Percentiles rank a stretch among this genome's conserved stretches.
Conservation (phyloP, 257 asterid genomes). For the Nicotiana benthamiana region DNA sequence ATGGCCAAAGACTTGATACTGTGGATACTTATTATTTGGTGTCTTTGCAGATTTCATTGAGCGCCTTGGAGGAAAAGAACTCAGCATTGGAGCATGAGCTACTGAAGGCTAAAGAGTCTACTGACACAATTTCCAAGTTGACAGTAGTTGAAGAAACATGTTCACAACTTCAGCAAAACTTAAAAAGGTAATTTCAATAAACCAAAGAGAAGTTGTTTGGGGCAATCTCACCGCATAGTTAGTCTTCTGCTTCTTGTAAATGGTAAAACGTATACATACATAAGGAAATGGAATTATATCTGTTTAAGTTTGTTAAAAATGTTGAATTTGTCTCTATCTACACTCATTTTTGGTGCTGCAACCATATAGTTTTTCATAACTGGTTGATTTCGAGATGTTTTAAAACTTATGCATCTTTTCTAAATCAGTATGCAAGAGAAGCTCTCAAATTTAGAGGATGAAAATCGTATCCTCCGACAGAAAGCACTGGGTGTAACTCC, state of each 20-base stretch:
- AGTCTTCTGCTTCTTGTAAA: not conserved
- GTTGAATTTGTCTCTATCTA: not conserved
- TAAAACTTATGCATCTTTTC: slow-evolving; percentile 11
- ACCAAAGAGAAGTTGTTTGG: slow-evolving; percentile 6
- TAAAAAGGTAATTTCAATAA: slow-evolving; percentile 50
- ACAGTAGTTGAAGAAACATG: slow-evolving; percentile 67
- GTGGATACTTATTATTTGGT: slow-evolving; percentile 9
- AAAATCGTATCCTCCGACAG: slow-evolving; percentile 75
- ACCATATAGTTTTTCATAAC: slow-evolving; percentile 11
- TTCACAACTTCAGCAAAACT: slow-evolving; percentile 55
- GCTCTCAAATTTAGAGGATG: slow-evolving; percentile 58
- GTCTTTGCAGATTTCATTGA: slow-evolving; percentile 54
- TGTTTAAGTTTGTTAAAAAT: slow-evolving; percentile 3
- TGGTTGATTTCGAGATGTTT: not conserved
- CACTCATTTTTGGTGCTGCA: not conserved
- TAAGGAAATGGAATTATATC: not conserved
- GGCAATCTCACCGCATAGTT: not conserved
- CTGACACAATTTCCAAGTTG: slow-evolving; percentile 48
- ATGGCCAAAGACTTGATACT: not conserved
- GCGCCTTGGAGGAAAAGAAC: slow-evolving; percentile 55
- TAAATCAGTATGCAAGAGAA: slow-evolving; percentile 78
- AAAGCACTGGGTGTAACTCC: slow-evolving; percentile 69
- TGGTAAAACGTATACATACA: not conserved
- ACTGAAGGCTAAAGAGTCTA: slow-evolving; percentile 56
- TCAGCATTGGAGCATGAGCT: slow-evolving; percentile 63